These are phyloP conservation scores for Mucor circinelloides DNA, from an alignment of 371 early-diverging fungal species.

Conservation along the genomic window DNA sequence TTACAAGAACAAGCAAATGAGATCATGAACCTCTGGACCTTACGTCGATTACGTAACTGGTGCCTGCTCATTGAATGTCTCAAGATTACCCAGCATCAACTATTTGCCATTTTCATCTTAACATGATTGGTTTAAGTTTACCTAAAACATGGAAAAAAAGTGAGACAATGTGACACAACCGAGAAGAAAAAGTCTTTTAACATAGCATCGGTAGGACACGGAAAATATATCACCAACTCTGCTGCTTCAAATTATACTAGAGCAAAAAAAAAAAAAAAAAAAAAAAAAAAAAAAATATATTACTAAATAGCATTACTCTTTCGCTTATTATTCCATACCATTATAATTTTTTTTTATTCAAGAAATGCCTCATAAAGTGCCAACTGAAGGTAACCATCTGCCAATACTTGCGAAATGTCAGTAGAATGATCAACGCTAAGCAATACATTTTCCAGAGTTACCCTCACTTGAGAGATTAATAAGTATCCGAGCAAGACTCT, in stretches of 20 bases:
- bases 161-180: not conserved
- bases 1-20: not conserved
- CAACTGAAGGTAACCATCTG: not conserved
- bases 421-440: not conserved
- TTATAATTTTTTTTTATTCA: not conserved
- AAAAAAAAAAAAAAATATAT: no score
- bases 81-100: not conserved
- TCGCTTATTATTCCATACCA: not conserved
- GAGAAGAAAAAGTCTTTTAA: not conserved
- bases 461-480: conserved; percentile 65
- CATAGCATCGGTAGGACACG: not conserved
- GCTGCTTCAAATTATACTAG: not conserved
- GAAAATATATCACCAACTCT: not conserved
- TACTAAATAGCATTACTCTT: not conserved
- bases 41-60: not conserved
- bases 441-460: conserved; percentile 44
- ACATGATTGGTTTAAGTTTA: not conserved
- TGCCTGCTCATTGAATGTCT: not conserved
- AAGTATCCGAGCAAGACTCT: conserved; percentile 66
- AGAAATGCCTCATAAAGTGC: conserved; percentile 1
- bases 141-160: not conserved
- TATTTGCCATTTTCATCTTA: not conserved
- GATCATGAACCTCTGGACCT: not conserved
- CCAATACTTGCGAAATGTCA: not conserved
- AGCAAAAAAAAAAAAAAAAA: no score